Conservation (phyloP, 176 grass and related monocot genomes). For the Thalia dealbata region DNA sequence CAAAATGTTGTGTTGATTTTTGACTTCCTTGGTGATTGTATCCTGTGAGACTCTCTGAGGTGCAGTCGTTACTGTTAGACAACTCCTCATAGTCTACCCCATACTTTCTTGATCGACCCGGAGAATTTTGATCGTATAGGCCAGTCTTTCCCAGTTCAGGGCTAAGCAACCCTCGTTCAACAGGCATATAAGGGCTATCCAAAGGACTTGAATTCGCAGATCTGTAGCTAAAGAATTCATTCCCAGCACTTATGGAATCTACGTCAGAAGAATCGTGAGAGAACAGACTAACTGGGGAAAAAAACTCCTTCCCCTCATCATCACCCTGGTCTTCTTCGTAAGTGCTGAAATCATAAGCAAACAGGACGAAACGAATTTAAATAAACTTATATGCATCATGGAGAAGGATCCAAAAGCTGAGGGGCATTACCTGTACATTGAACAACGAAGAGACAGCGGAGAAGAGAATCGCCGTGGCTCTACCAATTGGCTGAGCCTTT, state of each 20-base stretch:
- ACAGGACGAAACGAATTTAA: constrained; percentile 3
- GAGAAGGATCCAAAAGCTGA: constrained; percentile 3
- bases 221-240: constrained; percentile 31
- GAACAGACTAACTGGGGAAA: constrained; percentile 35
- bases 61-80: neutral
- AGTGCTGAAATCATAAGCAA: constrained; percentile 39
- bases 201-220: constrained; percentile 46
- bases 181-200: constrained; percentile 42
- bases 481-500: constrained; percentile 1
- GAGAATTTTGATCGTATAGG: constrained; percentile 35
- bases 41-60: neutral
- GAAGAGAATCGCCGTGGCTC: constrained; percentile 52
- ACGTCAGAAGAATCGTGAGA: constrained; percentile 69
- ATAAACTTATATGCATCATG: neutral
- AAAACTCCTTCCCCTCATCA: constrained; percentile 38
- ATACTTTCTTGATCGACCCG: constrained; percentile 6
- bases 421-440: constrained; percentile 33
- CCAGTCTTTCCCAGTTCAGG: constrained; percentile 28
- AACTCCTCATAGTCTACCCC: constrained; percentile 2
- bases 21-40: constrained; percentile 28
- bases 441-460: constrained; percentile 24
- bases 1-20: constrained; percentile 29
- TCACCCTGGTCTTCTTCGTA: constrained; percentile 38
- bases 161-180: constrained; percentile 28
- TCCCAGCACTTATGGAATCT: constrained; percentile 51